Conservation (phyloP, 2,329 filamentous ascomycete species). For the Fusarium falciforme region DNA sequence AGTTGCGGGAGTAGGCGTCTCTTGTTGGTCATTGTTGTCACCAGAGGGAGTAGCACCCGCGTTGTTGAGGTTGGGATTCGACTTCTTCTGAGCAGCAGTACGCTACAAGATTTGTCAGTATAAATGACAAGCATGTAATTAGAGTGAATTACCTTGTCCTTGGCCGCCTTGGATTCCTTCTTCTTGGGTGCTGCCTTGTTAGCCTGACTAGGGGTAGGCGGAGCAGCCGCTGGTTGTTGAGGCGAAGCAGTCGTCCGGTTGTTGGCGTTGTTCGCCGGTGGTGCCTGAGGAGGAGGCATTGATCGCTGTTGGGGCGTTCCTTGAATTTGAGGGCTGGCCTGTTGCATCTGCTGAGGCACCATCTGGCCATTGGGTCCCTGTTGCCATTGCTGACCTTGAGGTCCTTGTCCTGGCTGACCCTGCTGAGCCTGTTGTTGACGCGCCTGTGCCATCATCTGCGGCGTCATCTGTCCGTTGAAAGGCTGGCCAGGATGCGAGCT, state of each 20-base stretch:
- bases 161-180: conserved; percentile 74
- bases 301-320: conserved; percentile 78
- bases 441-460: conserved; percentile 66
- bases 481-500: conserved; percentile 72
- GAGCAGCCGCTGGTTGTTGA: conserved; percentile 72
- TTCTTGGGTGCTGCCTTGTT: conserved; percentile 84
- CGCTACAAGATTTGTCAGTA: conserved; percentile 46
- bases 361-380: conserved; percentile 56
- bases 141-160: conserved; percentile 70
- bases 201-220: conserved; percentile 79
- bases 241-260: conserved; percentile 70
- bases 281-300: conserved; percentile 76
- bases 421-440: conserved; percentile 50
- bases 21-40: conserved; percentile 66
- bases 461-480: conserved; percentile 69
- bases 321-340: conserved; percentile 62
- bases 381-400: conserved; percentile 54
- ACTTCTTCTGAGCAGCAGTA: conserved; percentile 72
- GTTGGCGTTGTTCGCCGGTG: conserved; percentile 63
- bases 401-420: conserved; percentile 49
- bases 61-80: conserved; percentile 64
- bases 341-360: conserved; percentile 54
- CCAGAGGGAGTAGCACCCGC: conserved; percentile 66
- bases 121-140: neutral
- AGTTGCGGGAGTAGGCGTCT: conserved; percentile 70